A percentile compares a stretch with the other conserved stretches of the same genome.
Evolutionary conservation across 139 green algal genomes (phyloP).

Genomic region (Parachlorella kessleri): DNA sequence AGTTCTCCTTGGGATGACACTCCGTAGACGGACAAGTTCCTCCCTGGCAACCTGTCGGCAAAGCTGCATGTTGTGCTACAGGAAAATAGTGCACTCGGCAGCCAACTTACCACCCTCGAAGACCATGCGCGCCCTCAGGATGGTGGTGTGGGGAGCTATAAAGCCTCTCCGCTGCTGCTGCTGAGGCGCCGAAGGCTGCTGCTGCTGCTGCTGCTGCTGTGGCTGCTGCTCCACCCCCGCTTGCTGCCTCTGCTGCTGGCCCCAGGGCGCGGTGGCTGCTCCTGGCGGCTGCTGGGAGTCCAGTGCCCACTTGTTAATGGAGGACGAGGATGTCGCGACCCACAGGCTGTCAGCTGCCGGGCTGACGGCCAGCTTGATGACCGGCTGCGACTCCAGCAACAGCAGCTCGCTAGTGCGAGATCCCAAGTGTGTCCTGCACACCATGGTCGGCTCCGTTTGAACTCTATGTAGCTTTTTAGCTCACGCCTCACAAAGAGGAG

Average conservation of each 20-base stretch:
- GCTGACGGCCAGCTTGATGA: conserved; percentile 58
- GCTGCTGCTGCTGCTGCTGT: not conserved
- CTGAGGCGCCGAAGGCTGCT: not conserved
- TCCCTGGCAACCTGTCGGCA: too few relatives aligned
- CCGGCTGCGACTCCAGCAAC: conserved; percentile 58
- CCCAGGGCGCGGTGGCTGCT: not conserved
- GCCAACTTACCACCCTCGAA: not conserved
- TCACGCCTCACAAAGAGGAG: too few relatives aligned
- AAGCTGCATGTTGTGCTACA: too few relatives aligned
- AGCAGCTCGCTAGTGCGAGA: conserved; percentile 76
- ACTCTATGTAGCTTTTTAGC: too few relatives aligned
- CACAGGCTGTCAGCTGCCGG: conserved; percentile 44
- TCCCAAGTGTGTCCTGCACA: conserved; percentile 69
- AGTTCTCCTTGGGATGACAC: too few relatives aligned
- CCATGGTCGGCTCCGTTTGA: too few relatives aligned
- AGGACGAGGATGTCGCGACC: conserved; percentile 60
- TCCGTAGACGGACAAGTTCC: too few relatives aligned
- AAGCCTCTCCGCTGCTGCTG: not conserved
- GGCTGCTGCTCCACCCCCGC: too few relatives aligned
- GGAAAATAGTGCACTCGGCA: too few relatives aligned
- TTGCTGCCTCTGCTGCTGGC: too few relatives aligned
- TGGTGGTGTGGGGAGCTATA: not conserved
- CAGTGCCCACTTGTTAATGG: conserved; percentile 29
- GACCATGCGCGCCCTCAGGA: not conserved
- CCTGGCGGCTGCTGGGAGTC: not conserved